Evolutionary conservation across 371 early-diverging fungal genomes (phyloP), one percentile per base, ranked within the genome.

Genomic region (Mortierella sp.): DNA sequence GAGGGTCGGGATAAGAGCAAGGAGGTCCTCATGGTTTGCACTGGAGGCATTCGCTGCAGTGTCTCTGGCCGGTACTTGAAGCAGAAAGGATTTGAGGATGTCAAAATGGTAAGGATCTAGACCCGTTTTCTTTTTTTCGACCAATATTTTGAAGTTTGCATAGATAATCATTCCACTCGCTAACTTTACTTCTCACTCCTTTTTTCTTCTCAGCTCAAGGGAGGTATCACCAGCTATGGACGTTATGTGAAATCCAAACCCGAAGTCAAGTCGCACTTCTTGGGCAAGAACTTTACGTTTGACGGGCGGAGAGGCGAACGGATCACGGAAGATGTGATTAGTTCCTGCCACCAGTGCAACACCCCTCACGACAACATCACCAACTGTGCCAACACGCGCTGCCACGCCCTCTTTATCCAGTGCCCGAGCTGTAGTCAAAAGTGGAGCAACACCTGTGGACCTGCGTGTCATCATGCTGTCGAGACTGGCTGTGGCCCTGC

Each of bases 201-300:
- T 9, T 61, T 22, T 55, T 34, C 2, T n/a, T 26, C 31, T 24
- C 64, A 89, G 90, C 89, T 95, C 13, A 89, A 90, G 74, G 95
- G 95, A 29, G 95, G 95, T n/a, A 91, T 95, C 16, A 92, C 94
- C 19, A 92, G 93, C 4, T 95, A 95, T 68, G 95, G 95, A 0
- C 87, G 88, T 19, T 92, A 90, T 58, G 77, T 93, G n/a, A 84
- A 61, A 79, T 74, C 79, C 13, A 73, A 76, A 16, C 73, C 83
- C 13, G 71, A 72, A 22, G 31, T 78, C 10, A 76, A 58, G 29
- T 94, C 94, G 1, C 79, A 93, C 10, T 95, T 92, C 72, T 77
- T 86, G 29, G 95, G 95, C 63, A 93, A 93, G 70, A 95, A 95
- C 87, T 95, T 94, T 71, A 94, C 95, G 2, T 95, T 95, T 81